These are phyloP conservation scores for Fusarium penzigii DNA, from an alignment of 2,329 filamentous ascomycete species.

Conservation along the genomic window DNA sequence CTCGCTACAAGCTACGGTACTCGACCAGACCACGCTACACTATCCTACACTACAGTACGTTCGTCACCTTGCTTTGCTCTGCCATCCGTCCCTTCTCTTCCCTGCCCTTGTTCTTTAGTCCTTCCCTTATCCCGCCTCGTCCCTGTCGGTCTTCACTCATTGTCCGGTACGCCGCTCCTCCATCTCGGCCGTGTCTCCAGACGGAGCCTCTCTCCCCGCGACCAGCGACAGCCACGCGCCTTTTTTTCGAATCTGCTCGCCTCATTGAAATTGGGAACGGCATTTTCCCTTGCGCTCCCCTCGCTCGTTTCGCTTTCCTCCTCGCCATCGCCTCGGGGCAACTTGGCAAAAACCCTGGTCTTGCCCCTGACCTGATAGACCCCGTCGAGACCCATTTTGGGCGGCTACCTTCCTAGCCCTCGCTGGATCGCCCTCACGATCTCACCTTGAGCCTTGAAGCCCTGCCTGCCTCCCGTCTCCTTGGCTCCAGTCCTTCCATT, in stretches of 20 bases:
- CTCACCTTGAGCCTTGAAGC: conserved; percentile 5
- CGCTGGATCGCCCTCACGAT: conserved; percentile 30
- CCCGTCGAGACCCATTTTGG: conserved; percentile 27
- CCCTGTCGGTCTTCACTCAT: conserved; percentile 24
- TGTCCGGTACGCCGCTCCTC: conserved; percentile 19
- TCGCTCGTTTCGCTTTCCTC: conserved; percentile 14
- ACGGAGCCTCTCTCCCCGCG: conserved; percentile 31
- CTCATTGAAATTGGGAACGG: conserved; percentile 5
- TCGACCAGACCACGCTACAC: no score
- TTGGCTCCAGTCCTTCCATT: conserved; percentile 9
- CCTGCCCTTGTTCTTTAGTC: conserved; percentile 10
- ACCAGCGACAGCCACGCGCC: conserved; percentile 22
- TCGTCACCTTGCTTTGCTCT: conserved; percentile 2
- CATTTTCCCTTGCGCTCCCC: conserved; percentile 4
- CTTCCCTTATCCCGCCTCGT: conserved; percentile 16
- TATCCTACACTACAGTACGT: neutral
- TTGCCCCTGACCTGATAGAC: conserved; percentile 10
- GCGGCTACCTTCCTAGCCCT: conserved; percentile 27
- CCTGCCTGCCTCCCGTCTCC: conserved; percentile 11
- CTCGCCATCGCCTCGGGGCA: conserved; percentile 13
- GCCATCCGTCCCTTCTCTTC: conserved; percentile 13
- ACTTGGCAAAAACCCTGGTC: conserved; percentile 11
- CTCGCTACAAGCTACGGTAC: no score
- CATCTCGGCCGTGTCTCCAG: conserved; percentile 31
- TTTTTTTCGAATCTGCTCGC: conserved; percentile 12